Conservation (phyloP, 2,329 filamentous ascomycete species). For the Penicillium sp. region DNA sequence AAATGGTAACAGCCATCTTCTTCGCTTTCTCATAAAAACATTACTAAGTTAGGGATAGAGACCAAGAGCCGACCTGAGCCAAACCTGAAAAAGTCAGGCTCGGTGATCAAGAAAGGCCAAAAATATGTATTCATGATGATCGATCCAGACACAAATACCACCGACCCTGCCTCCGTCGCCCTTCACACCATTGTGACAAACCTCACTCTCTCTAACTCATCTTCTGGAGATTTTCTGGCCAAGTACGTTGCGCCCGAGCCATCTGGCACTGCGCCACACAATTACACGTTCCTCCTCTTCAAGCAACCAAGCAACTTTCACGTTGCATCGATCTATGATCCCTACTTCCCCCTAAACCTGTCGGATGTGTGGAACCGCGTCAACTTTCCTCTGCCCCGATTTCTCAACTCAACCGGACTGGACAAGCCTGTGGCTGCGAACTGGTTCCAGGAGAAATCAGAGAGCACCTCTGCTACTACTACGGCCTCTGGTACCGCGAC, state of each 20-base stretch:
- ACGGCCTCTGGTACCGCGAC: not conserved
- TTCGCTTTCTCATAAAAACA: not conserved
- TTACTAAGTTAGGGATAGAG: not conserved
- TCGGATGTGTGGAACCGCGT: not conserved
- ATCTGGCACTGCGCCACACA: not conserved
- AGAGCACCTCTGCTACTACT: not conserved
- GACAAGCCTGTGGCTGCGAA: not conserved
- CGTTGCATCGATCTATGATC: not conserved
- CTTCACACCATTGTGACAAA: not conserved
- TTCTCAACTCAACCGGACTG: not conserved
- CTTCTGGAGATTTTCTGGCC: not conserved
- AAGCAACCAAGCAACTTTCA: not conserved
- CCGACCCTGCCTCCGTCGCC: not conserved
- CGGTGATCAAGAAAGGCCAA: not conserved
- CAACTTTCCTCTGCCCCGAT: not conserved
- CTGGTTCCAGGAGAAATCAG: not conserved
- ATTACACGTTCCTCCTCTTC: constrained; percentile 1
- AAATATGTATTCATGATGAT: not conserved
- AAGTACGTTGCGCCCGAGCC: not conserved
- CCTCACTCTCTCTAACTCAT: not conserved
- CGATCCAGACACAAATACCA: not conserved
- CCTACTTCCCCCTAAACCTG: not conserved
- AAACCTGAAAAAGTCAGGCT: not conserved
- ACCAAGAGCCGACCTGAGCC: not conserved
- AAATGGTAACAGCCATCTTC: not conserved